Percentiles rank a stretch among this genome's conserved stretches.
Conservation (phyloP, 73 alveolate genomes). For the Blepharisma japonicum region DNA sequence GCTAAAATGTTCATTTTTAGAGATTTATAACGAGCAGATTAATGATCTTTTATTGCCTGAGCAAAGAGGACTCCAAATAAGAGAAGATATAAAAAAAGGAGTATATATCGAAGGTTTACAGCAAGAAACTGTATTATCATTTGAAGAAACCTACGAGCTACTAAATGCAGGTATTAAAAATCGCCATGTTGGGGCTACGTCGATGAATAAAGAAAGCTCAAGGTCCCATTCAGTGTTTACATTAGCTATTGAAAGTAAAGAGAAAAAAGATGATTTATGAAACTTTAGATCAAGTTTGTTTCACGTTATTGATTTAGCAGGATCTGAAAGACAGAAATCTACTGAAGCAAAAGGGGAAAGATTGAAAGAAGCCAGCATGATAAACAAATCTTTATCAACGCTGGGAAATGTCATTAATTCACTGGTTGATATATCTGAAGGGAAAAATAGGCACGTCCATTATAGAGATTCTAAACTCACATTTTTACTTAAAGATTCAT, state of each 20-base stretch:
- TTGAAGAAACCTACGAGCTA: constrained; percentile 69
- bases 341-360: constrained; percentile 91
- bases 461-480: constrained; percentile 89
- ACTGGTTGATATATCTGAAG: constrained; percentile 71
- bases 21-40: constrained; percentile 88
- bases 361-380: constrained; percentile 95
- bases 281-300: constrained; percentile 63
- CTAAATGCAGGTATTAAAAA: constrained; percentile 65
- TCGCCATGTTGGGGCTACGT: constrained; percentile 80
- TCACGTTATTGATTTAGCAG: constrained; percentile 97
- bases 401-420: constrained; percentile 93
- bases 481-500: constrained; percentile 68
- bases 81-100: constrained; percentile 93
- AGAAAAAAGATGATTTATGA: constrained; percentile 15
- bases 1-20: constrained; percentile 77
- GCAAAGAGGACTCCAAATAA: constrained; percentile 52
- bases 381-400: constrained; percentile 90
- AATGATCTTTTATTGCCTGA: constrained; percentile 71
- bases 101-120: constrained; percentile 83
- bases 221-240: constrained; percentile 90
- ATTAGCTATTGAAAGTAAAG: constrained; percentile 49
- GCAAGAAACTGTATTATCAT: constrained; percentile 63
- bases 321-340: constrained; percentile 91
- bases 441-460: constrained; percentile 73
- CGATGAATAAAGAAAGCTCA: constrained; percentile 86